These are phyloP conservation scores for Triticum monococcum DNA, from an alignment of 176 grass and related monocot species.

Conservation along the genomic window DNA sequence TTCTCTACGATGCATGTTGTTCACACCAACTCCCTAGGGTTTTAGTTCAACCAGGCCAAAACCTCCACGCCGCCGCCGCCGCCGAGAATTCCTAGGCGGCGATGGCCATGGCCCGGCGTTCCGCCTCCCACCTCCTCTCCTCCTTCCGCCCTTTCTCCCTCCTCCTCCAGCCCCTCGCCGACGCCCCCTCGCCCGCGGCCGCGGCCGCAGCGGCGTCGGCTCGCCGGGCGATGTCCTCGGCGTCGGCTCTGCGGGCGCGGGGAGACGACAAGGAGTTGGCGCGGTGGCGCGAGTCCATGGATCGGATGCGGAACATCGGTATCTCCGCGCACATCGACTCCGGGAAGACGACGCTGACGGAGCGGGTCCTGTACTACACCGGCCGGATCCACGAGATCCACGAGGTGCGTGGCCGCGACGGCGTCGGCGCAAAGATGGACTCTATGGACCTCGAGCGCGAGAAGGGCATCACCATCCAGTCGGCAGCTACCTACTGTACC, in stretches of 20 bases:
- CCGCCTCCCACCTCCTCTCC: constrained; percentile 32
- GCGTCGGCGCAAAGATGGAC: constrained; percentile 96
- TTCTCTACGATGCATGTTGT: neutral
- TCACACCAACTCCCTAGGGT: neutral
- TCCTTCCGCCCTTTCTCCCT: constrained; percentile 52
- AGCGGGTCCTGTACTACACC: constrained; percentile 92
- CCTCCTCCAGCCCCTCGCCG: constrained; percentile 37
- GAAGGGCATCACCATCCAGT: constrained; percentile 98
- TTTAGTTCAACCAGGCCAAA: constrained; percentile 1
- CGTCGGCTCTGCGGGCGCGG: constrained; percentile 50
- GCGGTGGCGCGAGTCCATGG: constrained; percentile 86
- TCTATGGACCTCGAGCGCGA: constrained; percentile 98
- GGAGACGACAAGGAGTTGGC: constrained; percentile 81
- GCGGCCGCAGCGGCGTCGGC: constrained; percentile 7
- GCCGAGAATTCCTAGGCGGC: constrained; percentile 26
- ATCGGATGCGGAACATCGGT: constrained; percentile 87
- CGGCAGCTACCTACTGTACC: constrained; percentile 93
- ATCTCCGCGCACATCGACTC: constrained; percentile 99
- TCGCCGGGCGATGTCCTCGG: constrained; percentile 45
- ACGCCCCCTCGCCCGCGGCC: constrained; percentile 30
- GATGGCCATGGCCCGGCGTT: constrained; percentile 47
- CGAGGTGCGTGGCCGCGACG: constrained; percentile 89
- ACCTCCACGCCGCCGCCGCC: neutral
- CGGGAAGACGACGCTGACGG: constrained; percentile 93
- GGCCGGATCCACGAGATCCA: constrained; percentile 97